Base-by-base conservation (phyloP, 768 basidiomycete genomes). In the Tulasnella sp. region DNA sequence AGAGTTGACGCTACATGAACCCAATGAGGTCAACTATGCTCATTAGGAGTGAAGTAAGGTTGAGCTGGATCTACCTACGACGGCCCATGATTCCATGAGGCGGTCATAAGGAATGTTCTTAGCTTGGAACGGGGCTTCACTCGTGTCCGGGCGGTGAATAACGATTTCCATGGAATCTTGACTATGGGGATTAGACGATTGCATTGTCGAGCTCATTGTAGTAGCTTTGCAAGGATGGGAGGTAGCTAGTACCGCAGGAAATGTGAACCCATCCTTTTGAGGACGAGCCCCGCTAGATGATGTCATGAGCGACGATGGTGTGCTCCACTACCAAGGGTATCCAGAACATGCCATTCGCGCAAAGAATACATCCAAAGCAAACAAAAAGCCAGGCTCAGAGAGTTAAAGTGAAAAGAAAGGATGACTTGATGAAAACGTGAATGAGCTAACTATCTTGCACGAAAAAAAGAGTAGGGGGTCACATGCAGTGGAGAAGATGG, bases 31-130 rank as follows among this genome's bases (percentile, higher is more conserved):
- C 22, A 12, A 7, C 32, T 12, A 12, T 22, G 52, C 12, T 59
- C 14, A 59, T 22, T 22, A 59, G 52, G 32, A 59, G 2, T 12
- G 29, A 32, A 4, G 29, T 9, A 35, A 40, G 69, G 47, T 19
- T 37, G 12, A 32, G 29, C 44, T 29, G 5, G 11, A 67, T 35
- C 9, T 70, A 62, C 69, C 69, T 29, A 70, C 47, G 26, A 70
- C 69, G 19, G 69, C 44, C 69, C 69, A 70, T 1, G 40, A 44
- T 16, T 35, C 69, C 69, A 70, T 70, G 26, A 47, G 37, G 9
- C 59, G 44, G 17, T 47, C 41, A 32, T 70, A 70, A n/a, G 69
- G 69, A 52, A 70, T 44, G 29, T 42, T 62, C 41, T 70, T 52
- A 1, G 59, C 36, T 35, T 29, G 26, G 34, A 70, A 62, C 17